These are phyloP conservation scores for Rachicladosporium sp. DNA, from an alignment of 2,329 filamentous ascomycete genomes.

Conservation along the genomic window DNA sequence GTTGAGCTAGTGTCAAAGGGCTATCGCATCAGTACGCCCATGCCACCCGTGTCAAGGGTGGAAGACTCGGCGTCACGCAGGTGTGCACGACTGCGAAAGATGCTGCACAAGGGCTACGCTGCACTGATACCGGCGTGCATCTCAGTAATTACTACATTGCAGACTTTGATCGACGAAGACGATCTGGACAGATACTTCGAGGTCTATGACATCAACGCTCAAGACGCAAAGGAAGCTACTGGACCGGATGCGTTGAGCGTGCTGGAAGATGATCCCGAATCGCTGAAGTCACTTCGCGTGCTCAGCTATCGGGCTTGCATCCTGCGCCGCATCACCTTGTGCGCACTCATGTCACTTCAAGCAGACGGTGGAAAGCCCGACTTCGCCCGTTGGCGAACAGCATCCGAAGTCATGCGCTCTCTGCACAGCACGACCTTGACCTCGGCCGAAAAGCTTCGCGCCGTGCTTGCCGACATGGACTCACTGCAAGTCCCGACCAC, in stretches of 20 bases:
- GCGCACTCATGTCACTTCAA: conserved; percentile 77
- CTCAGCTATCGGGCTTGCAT: conserved; percentile 60
- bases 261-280: conserved; percentile 64
- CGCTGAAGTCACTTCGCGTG: conserved; percentile 62
- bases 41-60: conserved; percentile 84
- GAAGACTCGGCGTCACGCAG: conserved; percentile 63
- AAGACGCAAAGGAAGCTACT: conserved; percentile 40
- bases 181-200: conserved; percentile 90
- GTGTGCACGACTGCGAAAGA: conserved; percentile 67
- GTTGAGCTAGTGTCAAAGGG: conserved; percentile 90
- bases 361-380: conserved; percentile 68
- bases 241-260: conserved; percentile 33
- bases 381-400: conserved; percentile 64
- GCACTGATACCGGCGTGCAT: conserved; percentile 61
- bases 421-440: conserved; percentile 50
- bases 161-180: conserved; percentile 61
- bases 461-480: conserved; percentile 67
- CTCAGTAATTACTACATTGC: conserved; percentile 55
- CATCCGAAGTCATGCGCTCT: conserved; percentile 59
- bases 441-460: conserved; percentile 53
- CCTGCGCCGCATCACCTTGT: conserved; percentile 73
- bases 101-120: conserved; percentile 57
- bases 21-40: conserved; percentile 75
- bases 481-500: conserved; percentile 38
- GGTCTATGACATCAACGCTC: conserved; percentile 37